A percentile compares a stretch with the other conserved stretches of the same genome.
These are phyloP conservation scores for Triadica sebifera DNA, from an alignment of 345 rosid genomes.

Conservation along the genomic window DNA sequence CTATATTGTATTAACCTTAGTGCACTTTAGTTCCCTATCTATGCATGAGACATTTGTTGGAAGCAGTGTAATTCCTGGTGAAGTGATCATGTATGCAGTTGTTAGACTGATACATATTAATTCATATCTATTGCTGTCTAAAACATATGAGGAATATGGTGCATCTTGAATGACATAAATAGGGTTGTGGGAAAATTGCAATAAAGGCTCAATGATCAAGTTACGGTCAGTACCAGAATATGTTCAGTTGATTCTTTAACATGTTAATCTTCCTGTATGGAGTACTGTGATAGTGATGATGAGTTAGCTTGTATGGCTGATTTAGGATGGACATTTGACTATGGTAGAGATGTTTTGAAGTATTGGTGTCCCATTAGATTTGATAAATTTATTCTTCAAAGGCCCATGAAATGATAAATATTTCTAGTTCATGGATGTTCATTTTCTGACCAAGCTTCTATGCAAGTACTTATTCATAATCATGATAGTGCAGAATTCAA, in stretches of 20 bases:
- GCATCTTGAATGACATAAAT: conserved; percentile 22
- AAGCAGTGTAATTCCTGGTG: conserved; percentile 30
- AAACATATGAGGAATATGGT: conserved; percentile 29
- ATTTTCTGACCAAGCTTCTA: conserved; percentile 3
- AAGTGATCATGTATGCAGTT: conserved; percentile 31
- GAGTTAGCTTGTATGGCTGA: background rate
- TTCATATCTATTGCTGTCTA: conserved; percentile 26
- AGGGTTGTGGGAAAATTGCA: conserved; percentile 11
- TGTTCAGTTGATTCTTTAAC: background rate
- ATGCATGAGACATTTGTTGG: conserved; percentile 38
- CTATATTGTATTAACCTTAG: conserved; percentile 44
- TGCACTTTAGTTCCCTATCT: conserved; percentile 36
- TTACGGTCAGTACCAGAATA: background rate
- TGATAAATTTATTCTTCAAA: background rate
- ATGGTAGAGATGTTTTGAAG: background rate
- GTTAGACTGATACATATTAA: conserved; percentile 17
- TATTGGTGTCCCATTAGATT: background rate
- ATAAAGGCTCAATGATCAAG: background rate
- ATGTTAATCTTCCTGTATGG: background rate
- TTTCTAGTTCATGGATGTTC: background rate
- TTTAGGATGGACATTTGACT: background rate
- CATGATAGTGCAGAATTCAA: background rate
- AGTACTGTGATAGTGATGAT: background rate
- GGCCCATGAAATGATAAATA: background rate
- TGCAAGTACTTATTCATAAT: conserved; percentile 1